Evolutionary conservation across 164 flowering plant genomes (phyloP).

Genomic region (Liriodendron chinense): DNA sequence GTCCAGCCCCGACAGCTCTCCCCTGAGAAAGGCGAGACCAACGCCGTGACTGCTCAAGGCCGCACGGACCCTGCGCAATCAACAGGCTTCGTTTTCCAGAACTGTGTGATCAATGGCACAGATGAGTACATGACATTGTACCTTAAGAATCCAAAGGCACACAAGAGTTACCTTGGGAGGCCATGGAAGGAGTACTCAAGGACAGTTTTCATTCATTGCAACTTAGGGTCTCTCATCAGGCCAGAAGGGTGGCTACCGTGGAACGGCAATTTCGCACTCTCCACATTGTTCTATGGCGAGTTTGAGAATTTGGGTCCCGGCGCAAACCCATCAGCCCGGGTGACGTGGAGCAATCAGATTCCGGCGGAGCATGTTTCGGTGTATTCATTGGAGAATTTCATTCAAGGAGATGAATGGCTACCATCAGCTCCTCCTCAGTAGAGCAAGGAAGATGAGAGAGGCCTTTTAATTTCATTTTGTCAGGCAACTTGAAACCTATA

Average conservation of each 20-base stretch:
- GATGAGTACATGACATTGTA: constrained; percentile 59
- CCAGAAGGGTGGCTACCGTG: constrained; percentile 84
- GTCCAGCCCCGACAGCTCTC: constrained; percentile 13
- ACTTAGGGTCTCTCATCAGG: constrained; percentile 39
- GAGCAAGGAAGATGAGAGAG: not conserved
- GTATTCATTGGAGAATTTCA: constrained; percentile 69
- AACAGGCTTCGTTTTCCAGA: constrained; percentile 74
- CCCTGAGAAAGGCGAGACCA: constrained; percentile 18
- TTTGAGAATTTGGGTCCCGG: constrained; percentile 61
- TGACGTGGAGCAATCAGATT: constrained; percentile 75
- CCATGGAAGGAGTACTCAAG: constrained; percentile 93
- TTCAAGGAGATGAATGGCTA: constrained; percentile 78
- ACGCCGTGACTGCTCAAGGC: constrained; percentile 32
- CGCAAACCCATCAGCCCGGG: constrained; percentile 40
- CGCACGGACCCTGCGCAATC: constrained; percentile 76
- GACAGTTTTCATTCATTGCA: constrained; percentile 59
- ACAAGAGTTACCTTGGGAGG: constrained; percentile 72
- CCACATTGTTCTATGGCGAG: constrained; percentile 80
- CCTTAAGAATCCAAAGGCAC: constrained; percentile 44
- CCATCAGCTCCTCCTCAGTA: not conserved
- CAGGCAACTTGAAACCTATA: not conserved
- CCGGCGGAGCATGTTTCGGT: constrained; percentile 48
- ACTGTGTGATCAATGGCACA: constrained; percentile 69
- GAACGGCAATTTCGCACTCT: constrained; percentile 60
- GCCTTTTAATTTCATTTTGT: not conserved